Evolutionary conservation across 2,329 filamentous ascomycete genomes (phyloP), one percentile per base, ranked within the genome.

Genomic region (Fusarium falciforme): DNA sequence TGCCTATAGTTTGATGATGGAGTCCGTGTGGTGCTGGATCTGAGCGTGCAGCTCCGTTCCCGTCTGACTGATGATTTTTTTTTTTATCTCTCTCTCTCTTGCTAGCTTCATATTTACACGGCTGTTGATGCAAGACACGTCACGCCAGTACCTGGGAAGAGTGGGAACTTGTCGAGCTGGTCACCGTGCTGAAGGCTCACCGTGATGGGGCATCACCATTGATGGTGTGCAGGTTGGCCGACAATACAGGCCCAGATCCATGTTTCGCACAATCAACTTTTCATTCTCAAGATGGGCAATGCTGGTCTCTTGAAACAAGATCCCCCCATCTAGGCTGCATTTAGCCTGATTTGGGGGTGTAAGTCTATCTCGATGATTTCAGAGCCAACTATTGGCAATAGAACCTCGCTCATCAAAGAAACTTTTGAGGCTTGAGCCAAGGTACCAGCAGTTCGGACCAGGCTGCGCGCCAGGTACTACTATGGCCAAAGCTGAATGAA

Each of bases 231-330:
- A 20, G 27, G 49, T 63, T 63, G 61, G 59, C 54, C 40, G 16
- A 47, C 14, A 64, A 62, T 40, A 55, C 25, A 59, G 47, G 55
- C 58, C n/a, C 44, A 68, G 22, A 5, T 36, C 44, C 44, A 49
- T 27, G 44, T 25, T 27, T 4, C 44, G 16, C 25, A 66, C 52
- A 35, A 44, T 31, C 35, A 47, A 54, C 20, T 27, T 36, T 40
- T 33, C 12, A 36, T 36, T 36, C 58, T 55, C 61, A 22, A 63
- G 40, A 58, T 54, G 68, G 59, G 44, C 71, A 31, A 59, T 59
- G 35, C 40, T 74, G 57, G 36, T 59, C 31, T 72, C 54, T 38
- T 58, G 68, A 74, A 74, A 69, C 42, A 52, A 61, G 60, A 58
- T 47, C 31, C 20, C 27, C 27, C 49, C 27, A 54, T 54, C 11